Evolutionary conservation across 2,329 filamentous ascomycete species (phyloP), one percentile per base, ranked within the genome.

Genomic region (Albophoma yamanashiensis): DNA sequence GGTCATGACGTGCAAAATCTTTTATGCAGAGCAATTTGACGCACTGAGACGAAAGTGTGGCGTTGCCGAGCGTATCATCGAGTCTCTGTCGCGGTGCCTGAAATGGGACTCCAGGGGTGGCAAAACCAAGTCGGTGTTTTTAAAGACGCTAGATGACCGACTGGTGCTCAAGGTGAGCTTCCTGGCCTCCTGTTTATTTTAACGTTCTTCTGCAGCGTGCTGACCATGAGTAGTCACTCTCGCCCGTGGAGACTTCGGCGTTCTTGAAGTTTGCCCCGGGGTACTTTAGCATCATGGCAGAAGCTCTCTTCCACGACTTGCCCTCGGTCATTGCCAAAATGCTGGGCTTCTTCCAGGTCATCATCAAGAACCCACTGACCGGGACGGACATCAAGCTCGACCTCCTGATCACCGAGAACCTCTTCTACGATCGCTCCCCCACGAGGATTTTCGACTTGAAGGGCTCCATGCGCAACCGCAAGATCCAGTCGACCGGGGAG

Each of bases 81-180:
- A 99, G 71, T 97, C 92, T 1, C 79, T 99, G 27, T 97, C 94
- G 9, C 86, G 94, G 25, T 99, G 95, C 74, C 82, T 96, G 25
- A 97, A 97, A 73, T 99, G 93, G 90, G 94, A 99, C 74, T 96
- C 91, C 3, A 96, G 96, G 71, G 95, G 94, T 31, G 94, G 94
- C 65, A 99, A 99, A 76, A 97, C 93, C 2, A 97, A 97, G 71
- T 97, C 92, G 0, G 87, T 99, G 5, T 99, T 99, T 73, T 78
- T 99, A 64, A 99, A 97, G 76, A 99, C 94, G 0, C 80, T 97
- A 27, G 94, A 99, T 73, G 92, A 97, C 69, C 87, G 94, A 42
- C 88, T 99, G 63, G 89, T 99, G 55, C 83, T 97, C 67, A 97
- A 97, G 74, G 78, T 77, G 66, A 64, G 70, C 20, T 53, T 6